These are phyloP conservation scores for Amoeboaphelidium occidentale DNA, from an alignment of 371 early-diverging fungal genomes.

Conservation along the genomic window DNA sequence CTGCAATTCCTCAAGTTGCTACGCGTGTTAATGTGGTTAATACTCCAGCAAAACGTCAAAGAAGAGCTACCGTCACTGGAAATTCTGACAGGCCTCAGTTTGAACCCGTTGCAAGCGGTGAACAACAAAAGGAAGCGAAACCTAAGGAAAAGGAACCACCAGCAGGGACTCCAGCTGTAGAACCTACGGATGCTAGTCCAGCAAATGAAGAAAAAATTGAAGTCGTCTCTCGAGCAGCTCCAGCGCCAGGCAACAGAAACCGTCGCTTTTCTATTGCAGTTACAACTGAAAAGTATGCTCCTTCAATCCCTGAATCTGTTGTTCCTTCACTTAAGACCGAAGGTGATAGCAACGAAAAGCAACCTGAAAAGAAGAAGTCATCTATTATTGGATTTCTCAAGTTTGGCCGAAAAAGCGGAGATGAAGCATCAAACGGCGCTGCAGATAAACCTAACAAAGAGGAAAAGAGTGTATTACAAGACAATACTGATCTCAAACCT, in stretches of 20 bases:
- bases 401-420: background rate
- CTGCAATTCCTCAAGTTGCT: too few relatives aligned
- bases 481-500: background rate
- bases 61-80: background rate
- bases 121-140: too few relatives aligned
- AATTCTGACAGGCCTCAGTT: too few relatives aligned
- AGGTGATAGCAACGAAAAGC: background rate
- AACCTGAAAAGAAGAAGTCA: background rate
- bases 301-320: background rate
- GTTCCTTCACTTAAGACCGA: background rate
- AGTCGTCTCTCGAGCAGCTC: too few relatives aligned
- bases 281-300: background rate
- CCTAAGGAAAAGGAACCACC: too few relatives aligned
- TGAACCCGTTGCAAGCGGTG: too few relatives aligned
- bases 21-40: too few relatives aligned
- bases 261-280: background rate
- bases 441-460: background rate
- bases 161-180: too few relatives aligned
- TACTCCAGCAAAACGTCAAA: background rate
- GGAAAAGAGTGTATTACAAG: background rate
- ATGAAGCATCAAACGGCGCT: background rate
- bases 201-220: too few relatives aligned
- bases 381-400: background rate
- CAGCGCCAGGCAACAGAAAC: background rate
- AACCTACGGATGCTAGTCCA: too few relatives aligned